A percentile compares a stretch with the other conserved stretches of the same genome.
These are phyloP conservation scores for Umbellularia californica DNA, from an alignment of 164 flowering plant species.

Conservation along the genomic window DNA sequence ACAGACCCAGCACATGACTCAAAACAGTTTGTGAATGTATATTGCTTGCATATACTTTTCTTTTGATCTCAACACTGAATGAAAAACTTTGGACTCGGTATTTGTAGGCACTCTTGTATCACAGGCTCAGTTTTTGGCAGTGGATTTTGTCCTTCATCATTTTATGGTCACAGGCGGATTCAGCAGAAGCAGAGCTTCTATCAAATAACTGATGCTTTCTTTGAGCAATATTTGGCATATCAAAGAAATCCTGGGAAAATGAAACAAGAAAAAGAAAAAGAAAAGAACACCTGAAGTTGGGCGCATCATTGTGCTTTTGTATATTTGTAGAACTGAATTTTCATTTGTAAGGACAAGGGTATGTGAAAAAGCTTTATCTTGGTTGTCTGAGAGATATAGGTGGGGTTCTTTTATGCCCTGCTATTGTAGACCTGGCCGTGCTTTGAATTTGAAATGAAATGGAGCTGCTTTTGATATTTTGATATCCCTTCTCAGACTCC, in stretches of 20 bases:
- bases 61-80: neutral
- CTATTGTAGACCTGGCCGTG: neutral
- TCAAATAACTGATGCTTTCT: conserved; percentile 19
- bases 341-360: neutral
- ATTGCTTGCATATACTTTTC: neutral
- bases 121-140: conserved; percentile 22
- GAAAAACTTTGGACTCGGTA: neutral
- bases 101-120: conserved; percentile 25
- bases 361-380: neutral
- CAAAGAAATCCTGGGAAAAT: neutral
- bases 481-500: neutral
- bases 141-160: conserved; percentile 13
- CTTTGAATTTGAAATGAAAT: neutral
- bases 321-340: neutral
- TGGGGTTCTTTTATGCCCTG: neutral
- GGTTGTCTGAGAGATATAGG: neutral
- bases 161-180: conserved; percentile 19
- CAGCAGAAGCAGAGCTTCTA: conserved; percentile 12
- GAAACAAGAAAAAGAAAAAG: no score
- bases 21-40: no score
- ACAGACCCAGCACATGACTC: no score
- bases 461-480: neutral
- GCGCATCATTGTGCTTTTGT: conserved; percentile 9
- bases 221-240: conserved; percentile 12
- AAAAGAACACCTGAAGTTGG: neutral